A percentile compares a stretch with the other conserved stretches of the same genome.
Evolutionary conservation across 169 alveolate species (phyloP).

Genomic region (Babesia gibsoni): DNA sequence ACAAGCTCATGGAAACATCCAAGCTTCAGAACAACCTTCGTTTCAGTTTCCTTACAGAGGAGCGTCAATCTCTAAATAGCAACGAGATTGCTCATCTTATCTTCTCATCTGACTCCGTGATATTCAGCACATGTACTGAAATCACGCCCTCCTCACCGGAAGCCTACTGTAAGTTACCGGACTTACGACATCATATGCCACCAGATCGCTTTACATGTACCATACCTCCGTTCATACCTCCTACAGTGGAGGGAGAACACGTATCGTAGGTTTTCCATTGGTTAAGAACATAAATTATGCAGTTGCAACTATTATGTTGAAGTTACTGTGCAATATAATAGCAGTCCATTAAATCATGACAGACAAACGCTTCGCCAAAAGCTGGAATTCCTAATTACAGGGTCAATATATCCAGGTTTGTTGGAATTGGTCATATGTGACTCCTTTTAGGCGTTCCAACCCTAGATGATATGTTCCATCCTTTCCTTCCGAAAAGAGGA

Average conservation of each 20-base stretch:
- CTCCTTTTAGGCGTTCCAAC: slow-evolving; percentile 34
- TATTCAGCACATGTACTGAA: slow-evolving; percentile 37
- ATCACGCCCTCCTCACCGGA: slow-evolving; percentile 13
- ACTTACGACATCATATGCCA: not conserved
- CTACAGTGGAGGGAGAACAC: slow-evolving; percentile 41
- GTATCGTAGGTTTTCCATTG: slow-evolving; percentile 41
- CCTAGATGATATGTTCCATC: slow-evolving; percentile 32
- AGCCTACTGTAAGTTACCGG: slow-evolving; percentile 28
- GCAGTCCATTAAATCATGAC: not conserved
- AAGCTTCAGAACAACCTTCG: slow-evolving; percentile 31
- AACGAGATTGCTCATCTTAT: slow-evolving; percentile 34
- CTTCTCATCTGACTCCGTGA: slow-evolving; percentile 43
- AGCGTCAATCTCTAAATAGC: not conserved
- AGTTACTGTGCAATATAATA: slow-evolving; percentile 41
- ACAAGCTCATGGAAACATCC: not conserved
- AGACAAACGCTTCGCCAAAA: slow-evolving; percentile 1
- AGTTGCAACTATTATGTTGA: slow-evolving; percentile 44
- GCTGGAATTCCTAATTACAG: slow-evolving; percentile 42
- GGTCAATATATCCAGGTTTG: slow-evolving; percentile 56
- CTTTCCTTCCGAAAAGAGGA: slow-evolving; percentile 42
- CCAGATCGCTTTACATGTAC: slow-evolving; percentile 44
- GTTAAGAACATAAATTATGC: not conserved
- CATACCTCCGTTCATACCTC: slow-evolving; percentile 62
- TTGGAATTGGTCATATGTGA: too few relatives aligned
- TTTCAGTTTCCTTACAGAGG: slow-evolving; percentile 40